Evolutionary conservation across 129 eudicot species (phyloP), one percentile per base, ranked within the genome.

Genomic region (Artemisia tridentata): DNA sequence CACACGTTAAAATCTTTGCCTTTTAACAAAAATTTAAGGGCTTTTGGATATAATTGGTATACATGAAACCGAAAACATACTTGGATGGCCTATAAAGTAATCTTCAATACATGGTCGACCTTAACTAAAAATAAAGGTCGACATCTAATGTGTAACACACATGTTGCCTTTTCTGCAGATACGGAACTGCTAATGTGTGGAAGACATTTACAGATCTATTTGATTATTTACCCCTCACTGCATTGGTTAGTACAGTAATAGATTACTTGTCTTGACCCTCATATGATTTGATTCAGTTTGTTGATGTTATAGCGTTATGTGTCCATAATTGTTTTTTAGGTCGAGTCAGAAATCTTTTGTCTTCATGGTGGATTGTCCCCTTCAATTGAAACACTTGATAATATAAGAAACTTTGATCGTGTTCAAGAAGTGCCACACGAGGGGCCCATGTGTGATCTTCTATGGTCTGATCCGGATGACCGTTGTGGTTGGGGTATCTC

Each of bases 401-500:
- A 80, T 65, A 88, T 91, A 62, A 80, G 97, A 17, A 88, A 88
- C 69, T 88, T 91, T 59, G 97, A 91, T 19, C 92, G 97, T 66
- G 91, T 91, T 71, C 97, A 91, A 88, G 97, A 91, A 78, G 97
- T 91, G 52, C 97, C 97, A n/a, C 97, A 91, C 14, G 97, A 91
- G 80, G 97, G 97, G 11, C 88, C 97, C 68, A 91, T 91, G 97
- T 91, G 97, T 78, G 97, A 91, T 69, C 95, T 91, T 71, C 68
- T 91, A 68, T 91, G 97, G 97, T 91, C 95, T 47, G 97, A 88
- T 67, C 96, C 97, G 71, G 97, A 91, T 75, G 97, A 91, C 67
- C 95, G 97, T 53, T 91, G 97, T 51, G 97, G 97, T 67, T 91
- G 95, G 96, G 97, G 97, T 25, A 91, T 91, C 55, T 91, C 97